Evolutionary conservation across 352 stramenopile genomes (phyloP), one percentile per base, ranked within the genome.

Genomic region (Phytopythium helicoides): DNA sequence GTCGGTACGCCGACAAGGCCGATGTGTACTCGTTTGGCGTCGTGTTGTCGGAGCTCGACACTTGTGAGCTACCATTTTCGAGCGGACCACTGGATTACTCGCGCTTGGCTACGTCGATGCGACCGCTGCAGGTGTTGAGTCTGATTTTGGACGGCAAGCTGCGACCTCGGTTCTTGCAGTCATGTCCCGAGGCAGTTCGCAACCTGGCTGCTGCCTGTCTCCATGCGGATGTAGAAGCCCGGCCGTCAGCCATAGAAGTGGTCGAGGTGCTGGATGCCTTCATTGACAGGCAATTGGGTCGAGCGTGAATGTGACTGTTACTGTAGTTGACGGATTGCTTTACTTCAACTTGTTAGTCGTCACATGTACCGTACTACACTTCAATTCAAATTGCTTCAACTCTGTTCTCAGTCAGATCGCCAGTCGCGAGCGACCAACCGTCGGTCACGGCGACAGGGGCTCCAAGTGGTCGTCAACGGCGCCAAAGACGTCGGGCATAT

Each of bases 1-100:
- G 64, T 3, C 59, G 66, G 45, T 82, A 82, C 60, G 56, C 60
- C 1, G 62, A 74, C 26, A 64, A 58, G 15, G 61, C 61, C 4
- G 61, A 65, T n/a, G 35, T 68, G 11, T 68, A 62, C 36, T 64
- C 60, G 14, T 54, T 68, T 6, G 60, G 60, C 16, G 56, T 64
- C 18, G 55, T 68, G 33, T 22, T 68, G 22, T 37, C 51, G 1
- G 60, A 68, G 34, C 39, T 68, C 16, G 60, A 68, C 37, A 58
- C 52, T 1, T 35, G 51, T 4, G 54, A 67, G 36, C 52, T 67
- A 28, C 63, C 59, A 25, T 68, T 68, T 50, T 55, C 48, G 44
- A 54, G 59, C 34, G 54, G 28, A 5, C 28, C 60, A 6, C 16
- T 57, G 9, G 42, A 69, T 41, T 25, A 10, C 49, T 33, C 0